Evolutionary conservation across 805 yeast species (phyloP), one percentile per base, ranked within the genome.

Genomic region (Monosporozyma yasuniensis): DNA sequence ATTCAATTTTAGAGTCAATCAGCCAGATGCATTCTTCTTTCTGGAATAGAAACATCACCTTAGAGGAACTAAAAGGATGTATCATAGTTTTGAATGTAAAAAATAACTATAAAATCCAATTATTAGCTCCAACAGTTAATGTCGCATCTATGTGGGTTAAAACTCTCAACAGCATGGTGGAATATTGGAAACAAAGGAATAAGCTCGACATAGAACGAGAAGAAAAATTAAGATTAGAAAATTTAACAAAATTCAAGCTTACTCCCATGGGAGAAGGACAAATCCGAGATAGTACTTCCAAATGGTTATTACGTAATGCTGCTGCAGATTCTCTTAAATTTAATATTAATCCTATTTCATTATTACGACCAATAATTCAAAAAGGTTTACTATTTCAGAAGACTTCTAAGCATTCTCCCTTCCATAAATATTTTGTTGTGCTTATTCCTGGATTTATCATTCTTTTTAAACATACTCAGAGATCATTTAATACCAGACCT

Each of bases 301-400:
- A 76, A 56, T 77, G 87, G 81, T 78, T 79, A 54, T 65, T 73
- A 2, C 71, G 81, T 10, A 65, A 71, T 19, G 84, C 79, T 0
- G 38, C 61, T 1, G 78, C 87, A 0, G 81, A 83, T 56, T 71
- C 83, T 0, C 52, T 54, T 9, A 62, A 80, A 3, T 78, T 78
- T 60, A 78, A 79, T 54, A 74, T 81, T 19, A 78, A 83, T 10
- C 70, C 81, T 3, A 62, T 79, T 47, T 73, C 91, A 0, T 71
- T 83, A 66, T 74, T 80, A 23, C 76, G 80, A 14, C 74, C 83
- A 10, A 66, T 90, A 2, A 67, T 83, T 21, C 73, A 73, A 67
- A 75, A 80, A 52, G 96, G 96, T 0, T 65, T 72, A 30, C 62
- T 91, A 23, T 89, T 77, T 60, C 80, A 80, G 55, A 90, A 89